phyloP scores from a whole-genome alignment of 2,329 filamentous ascomycete genomes.

The Oidium heveae region DNA sequence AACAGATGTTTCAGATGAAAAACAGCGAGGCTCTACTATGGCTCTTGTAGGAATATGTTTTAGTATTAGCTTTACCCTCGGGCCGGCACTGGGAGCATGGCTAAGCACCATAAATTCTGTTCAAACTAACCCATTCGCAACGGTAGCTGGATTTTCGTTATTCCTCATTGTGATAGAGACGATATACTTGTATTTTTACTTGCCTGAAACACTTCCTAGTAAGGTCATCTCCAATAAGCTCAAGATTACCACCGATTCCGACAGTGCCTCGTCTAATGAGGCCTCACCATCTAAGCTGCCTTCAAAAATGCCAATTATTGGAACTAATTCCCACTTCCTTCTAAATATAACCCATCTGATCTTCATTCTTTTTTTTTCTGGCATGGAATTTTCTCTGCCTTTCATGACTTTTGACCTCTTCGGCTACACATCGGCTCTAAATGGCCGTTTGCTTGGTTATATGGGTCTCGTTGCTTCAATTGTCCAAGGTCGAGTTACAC shows the following conservation, averaged over 20 bases:
- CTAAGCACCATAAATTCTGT: conserved; percentile 55
- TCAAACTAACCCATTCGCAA: conserved; percentile 76
- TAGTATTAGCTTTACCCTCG: conserved; percentile 90
- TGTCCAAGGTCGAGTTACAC: conserved; percentile 79
- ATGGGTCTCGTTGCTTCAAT: conserved; percentile 77
- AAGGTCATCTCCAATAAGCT: conserved; percentile 17
- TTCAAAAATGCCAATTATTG: no score
- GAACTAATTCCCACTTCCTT: conserved; percentile 57
- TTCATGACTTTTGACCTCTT: conserved; percentile 97
- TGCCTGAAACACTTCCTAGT: conserved; percentile 67
- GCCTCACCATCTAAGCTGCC: conserved; percentile 9
- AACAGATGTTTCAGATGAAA: conserved; percentile 77
- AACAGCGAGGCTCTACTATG: conserved; percentile 73
- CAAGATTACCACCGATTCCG: conserved; percentile 4
- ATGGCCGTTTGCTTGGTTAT: conserved; percentile 68
- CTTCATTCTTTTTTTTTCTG: conserved; percentile 91
- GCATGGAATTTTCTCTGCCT: conserved; percentile 90
- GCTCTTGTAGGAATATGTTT: conserved; percentile 91
- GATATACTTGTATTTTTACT: conserved; percentile 53
- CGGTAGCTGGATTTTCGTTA: conserved; percentile 70
- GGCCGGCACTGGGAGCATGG: conserved; percentile 72
- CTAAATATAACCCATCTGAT: conserved; percentile 70
- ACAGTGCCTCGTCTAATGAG: conserved; percentile 4
- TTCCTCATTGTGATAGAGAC: conserved; percentile 71
- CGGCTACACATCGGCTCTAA: conserved; percentile 50